Base-by-base conservation (phyloP, 1,284 basidiomycete species). In the Pisolithus thermaeus region DNA sequence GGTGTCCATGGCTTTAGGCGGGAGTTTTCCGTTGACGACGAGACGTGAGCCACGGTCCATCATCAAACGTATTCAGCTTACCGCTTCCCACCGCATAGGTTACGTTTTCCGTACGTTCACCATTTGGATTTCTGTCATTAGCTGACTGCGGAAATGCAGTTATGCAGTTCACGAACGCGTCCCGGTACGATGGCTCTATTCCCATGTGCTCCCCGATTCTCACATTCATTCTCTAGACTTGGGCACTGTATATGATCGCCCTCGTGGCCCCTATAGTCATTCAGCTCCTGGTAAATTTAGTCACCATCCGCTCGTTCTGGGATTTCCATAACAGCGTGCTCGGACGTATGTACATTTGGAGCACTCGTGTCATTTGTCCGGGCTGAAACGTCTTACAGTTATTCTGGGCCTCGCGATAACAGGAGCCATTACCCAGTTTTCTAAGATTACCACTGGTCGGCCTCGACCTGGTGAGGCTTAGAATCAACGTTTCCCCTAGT, bases 361-460 rank as follows among this genome's bases (percentile, higher is more conserved):
- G 30, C 51, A 40, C 46, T 53, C 68, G 59, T 44, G 55, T 60
- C 16, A 57, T 53, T 18, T 47, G 20, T 28, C 51, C 8, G n/a
- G 35, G 38, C 50, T 18, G 14, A 51, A 20, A 49, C 27, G 52
- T 14, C 27, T 45, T 52, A 11, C 56, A 90, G 90, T 92, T 56
- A 72, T 90, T 23, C 77, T 95, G 38, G 77, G 83, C 12, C 76
- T 92, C 43, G 75, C 84, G 4, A 73, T 95, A 43, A 87, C 92
- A 1, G 90, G 90, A 11, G 73, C 84, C 30, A 72, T 95, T 41
- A 97, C 95, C 0, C 88, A 96, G 63, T 76, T 94, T 52, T 76
- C 83, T 56, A 98, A 98, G 71, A 75, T 90, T 36, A 86, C 87
- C 1, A 93, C 96, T 20, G 96, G 96, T 32, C 80, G 96, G 28